These are phyloP conservation scores for Flammula alnicola DNA, from an alignment of 1,284 basidiomycete species.

Conservation along the genomic window DNA sequence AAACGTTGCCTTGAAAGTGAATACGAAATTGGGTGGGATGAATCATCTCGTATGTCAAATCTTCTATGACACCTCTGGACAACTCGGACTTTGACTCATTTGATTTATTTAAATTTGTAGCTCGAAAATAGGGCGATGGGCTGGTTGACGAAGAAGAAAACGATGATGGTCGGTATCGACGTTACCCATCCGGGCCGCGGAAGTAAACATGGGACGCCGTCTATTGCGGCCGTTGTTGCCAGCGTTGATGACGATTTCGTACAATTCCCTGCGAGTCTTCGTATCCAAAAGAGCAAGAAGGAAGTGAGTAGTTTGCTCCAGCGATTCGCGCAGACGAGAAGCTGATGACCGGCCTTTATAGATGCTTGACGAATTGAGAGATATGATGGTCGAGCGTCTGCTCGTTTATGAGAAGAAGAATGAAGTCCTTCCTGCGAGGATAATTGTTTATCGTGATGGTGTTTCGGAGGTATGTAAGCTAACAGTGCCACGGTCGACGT, in stretches of 20 bases:
- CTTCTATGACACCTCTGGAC: neutral
- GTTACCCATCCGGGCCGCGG: constrained; percentile 73
- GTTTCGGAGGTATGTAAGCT: constrained; percentile 73
- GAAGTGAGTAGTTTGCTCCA: constrained; percentile 52
- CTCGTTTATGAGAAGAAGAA: constrained; percentile 57
- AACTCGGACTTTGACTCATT: neutral
- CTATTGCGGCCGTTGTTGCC: constrained; percentile 78
- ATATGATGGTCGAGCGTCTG: constrained; percentile 76
- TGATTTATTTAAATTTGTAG: constrained; percentile 25
- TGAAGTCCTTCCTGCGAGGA: constrained; percentile 58
- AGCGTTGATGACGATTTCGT: constrained; percentile 68
- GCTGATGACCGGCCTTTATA: constrained; percentile 35
- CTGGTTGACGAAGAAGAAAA: constrained; percentile 68
- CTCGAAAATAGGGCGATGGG: constrained; percentile 57
- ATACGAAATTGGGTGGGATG: constrained; percentile 78
- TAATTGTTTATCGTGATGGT: constrained; percentile 77
- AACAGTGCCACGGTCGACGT: no score
- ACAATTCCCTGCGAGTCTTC: constrained; percentile 71
- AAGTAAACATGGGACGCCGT: constrained; percentile 66
- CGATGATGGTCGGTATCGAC: constrained; percentile 83
- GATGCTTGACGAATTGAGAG: constrained; percentile 68
- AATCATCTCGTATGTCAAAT: constrained; percentile 62
- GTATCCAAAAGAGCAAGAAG: constrained; percentile 64
- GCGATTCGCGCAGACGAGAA: neutral
- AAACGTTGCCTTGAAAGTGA: constrained; percentile 71